These are phyloP conservation scores for Tympanopsis confertula DNA, from an alignment of 2,329 filamentous ascomycete species.

Conservation along the genomic window DNA sequence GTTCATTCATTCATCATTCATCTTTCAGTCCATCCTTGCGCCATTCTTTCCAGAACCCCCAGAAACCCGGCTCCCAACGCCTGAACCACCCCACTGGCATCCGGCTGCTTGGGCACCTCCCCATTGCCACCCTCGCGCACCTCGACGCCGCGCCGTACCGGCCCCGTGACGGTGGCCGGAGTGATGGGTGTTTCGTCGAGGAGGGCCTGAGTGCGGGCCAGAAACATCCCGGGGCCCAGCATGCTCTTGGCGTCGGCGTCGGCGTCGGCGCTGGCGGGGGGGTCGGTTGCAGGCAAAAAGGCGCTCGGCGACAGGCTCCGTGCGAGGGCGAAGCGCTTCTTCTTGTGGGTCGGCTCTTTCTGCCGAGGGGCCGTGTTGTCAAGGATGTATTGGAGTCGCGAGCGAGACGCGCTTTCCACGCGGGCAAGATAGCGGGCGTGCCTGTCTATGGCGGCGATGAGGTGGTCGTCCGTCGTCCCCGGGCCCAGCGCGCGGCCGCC, in stretches of 20 bases:
- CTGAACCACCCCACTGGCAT: no score
- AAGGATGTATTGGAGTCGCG: conserved; percentile 45
- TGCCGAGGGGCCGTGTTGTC: conserved; percentile 11
- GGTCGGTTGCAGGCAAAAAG: conserved; percentile 6
- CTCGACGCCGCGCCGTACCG: conserved; percentile 39
- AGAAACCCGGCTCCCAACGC: no score
- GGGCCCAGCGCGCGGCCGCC: conserved; percentile 34
- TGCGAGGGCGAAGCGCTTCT: conserved; percentile 9
- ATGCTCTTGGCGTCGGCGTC: conserved; percentile 21
- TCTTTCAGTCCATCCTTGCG: no score
- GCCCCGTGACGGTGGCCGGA: conserved; percentile 38
- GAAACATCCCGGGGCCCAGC: conserved; percentile 60
- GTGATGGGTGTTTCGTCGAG: conserved; percentile 61
- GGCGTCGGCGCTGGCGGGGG: conserved; percentile 1
- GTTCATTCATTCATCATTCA: no score
- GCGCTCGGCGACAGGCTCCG: conserved; percentile 8
- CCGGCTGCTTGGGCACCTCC: conserved; percentile 4
- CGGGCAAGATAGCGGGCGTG: conserved; percentile 48
- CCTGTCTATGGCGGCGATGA: conserved; percentile 41
- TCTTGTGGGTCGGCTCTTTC: conserved; percentile 3
- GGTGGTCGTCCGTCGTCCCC: conserved; percentile 24
- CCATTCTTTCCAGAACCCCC: no score
- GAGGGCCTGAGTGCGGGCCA: conserved; percentile 61
- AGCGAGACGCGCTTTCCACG: conserved; percentile 38
- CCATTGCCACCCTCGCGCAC: conserved; percentile 16